These are phyloP conservation scores for Isabelozyma gotoi DNA, from an alignment of 805 yeast species.

Conservation along the genomic window DNA sequence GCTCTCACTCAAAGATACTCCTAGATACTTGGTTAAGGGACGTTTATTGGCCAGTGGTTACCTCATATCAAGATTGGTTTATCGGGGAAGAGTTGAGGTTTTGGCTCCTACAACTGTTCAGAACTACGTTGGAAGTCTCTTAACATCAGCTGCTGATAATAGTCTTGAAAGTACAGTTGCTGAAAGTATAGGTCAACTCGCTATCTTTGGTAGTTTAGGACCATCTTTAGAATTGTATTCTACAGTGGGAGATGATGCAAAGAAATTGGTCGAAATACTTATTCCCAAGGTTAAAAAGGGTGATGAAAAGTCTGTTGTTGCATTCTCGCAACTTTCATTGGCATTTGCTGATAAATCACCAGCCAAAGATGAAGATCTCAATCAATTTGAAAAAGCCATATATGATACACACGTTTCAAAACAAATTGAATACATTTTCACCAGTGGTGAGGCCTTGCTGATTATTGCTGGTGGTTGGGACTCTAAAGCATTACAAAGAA, in stretches of 20 bases:
- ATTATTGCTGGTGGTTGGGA: slow-evolving; percentile 75
- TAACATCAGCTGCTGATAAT: slow-evolving; percentile 17
- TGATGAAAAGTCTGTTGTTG: slow-evolving; percentile 58
- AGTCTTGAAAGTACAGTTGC: slow-evolving; percentile 25
- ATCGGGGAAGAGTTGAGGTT: slow-evolving; percentile 25
- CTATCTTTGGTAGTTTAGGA: slow-evolving; percentile 47
- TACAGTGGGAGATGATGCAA: slow-evolving; percentile 3
- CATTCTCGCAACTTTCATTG: slow-evolving; percentile 57
- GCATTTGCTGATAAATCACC: slow-evolving; percentile 14
- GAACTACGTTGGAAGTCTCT: slow-evolving; percentile 10
- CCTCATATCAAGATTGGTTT: slow-evolving; percentile 45
- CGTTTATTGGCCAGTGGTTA: slow-evolving; percentile 39
- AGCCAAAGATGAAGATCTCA: slow-evolving; percentile 14
- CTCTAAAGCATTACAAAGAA: slow-evolving; percentile 52
- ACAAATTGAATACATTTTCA: slow-evolving; percentile 72
- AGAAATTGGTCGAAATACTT: slow-evolving; percentile 15
- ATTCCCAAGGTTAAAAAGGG: slow-evolving; percentile 47
- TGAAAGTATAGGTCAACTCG: slow-evolving; percentile 43
- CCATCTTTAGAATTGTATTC: slow-evolving; percentile 20
- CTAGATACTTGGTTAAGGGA: slow-evolving; percentile 14
- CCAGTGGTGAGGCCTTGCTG: slow-evolving; percentile 82
- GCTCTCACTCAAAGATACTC: slow-evolving; percentile 5
- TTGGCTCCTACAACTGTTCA: slow-evolving; percentile 11
- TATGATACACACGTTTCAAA: slow-evolving; percentile 63
- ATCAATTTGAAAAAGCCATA: slow-evolving; percentile 43